phyloP scores from a whole-genome alignment of 2,329 filamentous ascomycete genomes.

The Chrysosporium keratinophilum region DNA sequence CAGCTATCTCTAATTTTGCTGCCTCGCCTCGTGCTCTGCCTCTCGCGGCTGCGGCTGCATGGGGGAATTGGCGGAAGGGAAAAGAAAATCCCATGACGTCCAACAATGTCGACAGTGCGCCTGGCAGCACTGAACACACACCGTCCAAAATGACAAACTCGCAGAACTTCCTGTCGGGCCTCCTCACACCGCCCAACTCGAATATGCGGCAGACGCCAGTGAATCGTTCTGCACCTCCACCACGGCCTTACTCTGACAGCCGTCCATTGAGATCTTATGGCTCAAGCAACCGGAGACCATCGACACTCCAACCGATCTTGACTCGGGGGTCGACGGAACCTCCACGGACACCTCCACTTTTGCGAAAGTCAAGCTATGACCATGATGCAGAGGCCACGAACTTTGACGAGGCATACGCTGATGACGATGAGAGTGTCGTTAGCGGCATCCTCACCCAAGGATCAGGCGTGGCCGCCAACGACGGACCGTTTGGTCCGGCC shows the following conservation, averaged over 20 bases:
- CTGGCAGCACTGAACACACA: slow-evolving; percentile 35
- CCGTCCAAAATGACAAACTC: slow-evolving; percentile 50
- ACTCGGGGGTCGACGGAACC: slow-evolving; percentile 21
- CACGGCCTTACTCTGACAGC: slow-evolving; percentile 24
- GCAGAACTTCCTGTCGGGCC: slow-evolving; percentile 60
- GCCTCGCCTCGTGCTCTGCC: slow-evolving; percentile 68
- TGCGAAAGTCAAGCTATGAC: slow-evolving; percentile 49
- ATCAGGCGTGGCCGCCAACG: slow-evolving; percentile 1
- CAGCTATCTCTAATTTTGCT: slow-evolving; percentile 64
- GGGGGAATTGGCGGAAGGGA: slow-evolving; percentile 82
- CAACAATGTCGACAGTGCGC: slow-evolving; percentile 22
- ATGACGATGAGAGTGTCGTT: slow-evolving; percentile 41
- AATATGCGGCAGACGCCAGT: slow-evolving; percentile 54
- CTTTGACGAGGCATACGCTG: slow-evolving; percentile 40
- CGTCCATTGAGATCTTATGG: slow-evolving; percentile 27
- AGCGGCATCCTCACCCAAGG: slow-evolving; percentile 9
- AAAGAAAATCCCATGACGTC: slow-evolving; percentile 43
- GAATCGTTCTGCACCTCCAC: slow-evolving; percentile 25
- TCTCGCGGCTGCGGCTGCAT: slow-evolving; percentile 87
- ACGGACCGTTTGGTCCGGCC: slow-evolving; percentile 16
- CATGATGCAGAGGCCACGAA: slow-evolving; percentile 46
- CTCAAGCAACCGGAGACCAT: slow-evolving; percentile 20
- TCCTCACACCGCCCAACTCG: slow-evolving; percentile 81
- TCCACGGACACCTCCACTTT: slow-evolving; percentile 44
- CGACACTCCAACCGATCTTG: slow-evolving; percentile 24